Evolutionary conservation across 202 grass and related monocot genomes (phyloP), one percentile per base, ranked within the genome.

Genomic region (Schoenoplectus triqueter): DNA sequence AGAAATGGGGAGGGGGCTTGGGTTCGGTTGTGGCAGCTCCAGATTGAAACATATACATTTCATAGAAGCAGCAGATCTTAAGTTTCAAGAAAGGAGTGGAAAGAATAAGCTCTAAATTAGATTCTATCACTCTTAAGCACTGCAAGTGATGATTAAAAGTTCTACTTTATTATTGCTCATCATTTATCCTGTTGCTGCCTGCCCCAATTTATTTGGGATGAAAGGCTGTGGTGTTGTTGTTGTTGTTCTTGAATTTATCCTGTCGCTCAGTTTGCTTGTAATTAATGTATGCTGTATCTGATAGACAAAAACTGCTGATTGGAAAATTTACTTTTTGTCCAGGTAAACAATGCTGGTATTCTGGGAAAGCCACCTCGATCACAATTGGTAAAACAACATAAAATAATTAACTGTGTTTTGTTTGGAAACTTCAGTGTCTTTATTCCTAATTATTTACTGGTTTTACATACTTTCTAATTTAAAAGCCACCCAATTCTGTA

Each of bases 331-430:
- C n/a, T 66, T 65, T n/a, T 5, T 22, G 44, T 65, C n/a, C 62
- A 81, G 79, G 40, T 81, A 50, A 81, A 81, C 10, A 81, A 81
- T 66, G 79, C 79, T 22, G 79, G 42, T 47, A 66, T 81, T 66
- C 17, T 66, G 57, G 79, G 79, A 21, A 46, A 64, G 50, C 40
- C 78, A 20, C 62, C 78, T 66, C 56, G 41, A 60, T 66, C 78
- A 7, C 73, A 78, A 78, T 17, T 78, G 73, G 73, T 78, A 77
- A 77, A 39, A 9, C 11, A 41, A 73, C n/a, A 73, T 20, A 57
- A 77, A 57, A 57, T 6, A 57, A 41, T 8, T 21, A 77, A 57
- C 1, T 77, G 20, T 40, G 49, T 40, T 14, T 77, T 41, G 21
- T 15, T 78, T 78, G n/a, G 1, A 51, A 48, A 48, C 1, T 48